These are phyloP conservation scores for Lichenothelia convexa DNA, from an alignment of 495 filamentous ascomycete genomes.

Conservation along the genomic window DNA sequence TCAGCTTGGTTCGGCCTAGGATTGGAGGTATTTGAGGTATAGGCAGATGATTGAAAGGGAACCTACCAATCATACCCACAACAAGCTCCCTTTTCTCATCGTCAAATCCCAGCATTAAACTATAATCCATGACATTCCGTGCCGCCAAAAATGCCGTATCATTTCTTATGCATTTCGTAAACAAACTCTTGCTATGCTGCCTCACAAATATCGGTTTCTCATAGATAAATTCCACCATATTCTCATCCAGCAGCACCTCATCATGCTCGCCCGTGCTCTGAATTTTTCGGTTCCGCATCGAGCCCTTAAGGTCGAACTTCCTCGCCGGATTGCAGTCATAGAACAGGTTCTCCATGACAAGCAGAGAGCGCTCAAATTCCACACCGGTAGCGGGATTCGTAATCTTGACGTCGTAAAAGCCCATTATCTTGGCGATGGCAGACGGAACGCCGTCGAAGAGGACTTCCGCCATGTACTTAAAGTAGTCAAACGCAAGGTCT, in stretches of 20 bases:
- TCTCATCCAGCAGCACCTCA: constrained; percentile 92
- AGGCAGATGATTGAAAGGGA: background rate
- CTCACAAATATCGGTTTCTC: constrained; percentile 87
- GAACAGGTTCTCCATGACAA: constrained; percentile 98
- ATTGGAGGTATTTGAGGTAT: background rate
- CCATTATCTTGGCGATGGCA: constrained; percentile 97
- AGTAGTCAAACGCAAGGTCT: constrained; percentile 89
- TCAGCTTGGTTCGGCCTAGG: too few relatives aligned
- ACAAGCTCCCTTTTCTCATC: constrained; percentile 76
- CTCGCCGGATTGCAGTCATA: constrained; percentile 72
- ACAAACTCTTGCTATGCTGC: constrained; percentile 78
- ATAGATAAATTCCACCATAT: constrained; percentile 99
- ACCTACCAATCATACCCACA: constrained; percentile 67
- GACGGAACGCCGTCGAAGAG: constrained; percentile 92
- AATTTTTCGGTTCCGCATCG: constrained; percentile 94
- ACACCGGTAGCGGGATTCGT: constrained; percentile 82
- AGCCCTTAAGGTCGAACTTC: constrained; percentile 94
- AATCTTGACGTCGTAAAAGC: constrained; percentile 93
- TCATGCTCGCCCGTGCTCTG: constrained; percentile 87
- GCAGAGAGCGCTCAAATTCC: constrained; percentile 85
- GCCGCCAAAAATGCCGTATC: constrained; percentile 84
- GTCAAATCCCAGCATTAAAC: constrained; percentile 93
- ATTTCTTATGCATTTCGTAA: constrained; percentile 77
- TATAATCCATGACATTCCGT: constrained; percentile 98
- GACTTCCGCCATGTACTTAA: constrained; percentile 88